phyloP scores from a whole-genome alignment of 768 basidiomycete genomes.

The Suillus weaverae region DNA sequence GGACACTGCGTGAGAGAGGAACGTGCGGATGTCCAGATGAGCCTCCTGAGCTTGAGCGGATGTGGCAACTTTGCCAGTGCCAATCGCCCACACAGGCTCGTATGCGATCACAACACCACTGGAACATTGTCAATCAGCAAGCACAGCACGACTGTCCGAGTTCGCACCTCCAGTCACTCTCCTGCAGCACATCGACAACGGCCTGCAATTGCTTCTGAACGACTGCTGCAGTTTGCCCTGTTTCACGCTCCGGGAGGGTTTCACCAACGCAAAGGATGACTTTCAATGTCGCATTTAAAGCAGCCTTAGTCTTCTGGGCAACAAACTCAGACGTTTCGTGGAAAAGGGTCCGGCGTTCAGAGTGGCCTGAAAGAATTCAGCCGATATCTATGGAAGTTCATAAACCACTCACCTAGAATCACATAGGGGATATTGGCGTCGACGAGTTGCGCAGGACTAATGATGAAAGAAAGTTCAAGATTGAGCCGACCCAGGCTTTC shows the following conservation, averaged over 20 bases:
- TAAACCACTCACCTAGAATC: slow-evolving; percentile 66
- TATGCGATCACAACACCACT: slow-evolving; percentile 95
- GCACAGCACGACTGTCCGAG: neutral
- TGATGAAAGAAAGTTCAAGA: slow-evolving; percentile 2
- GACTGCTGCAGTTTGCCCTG: slow-evolving; percentile 70
- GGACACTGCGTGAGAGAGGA: slow-evolving; percentile 66
- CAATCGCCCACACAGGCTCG: slow-evolving; percentile 98
- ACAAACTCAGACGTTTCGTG: slow-evolving; percentile 82
- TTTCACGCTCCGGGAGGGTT: slow-evolving; percentile 86
- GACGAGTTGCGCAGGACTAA: slow-evolving; percentile 77
- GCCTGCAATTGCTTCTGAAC: slow-evolving; percentile 82
- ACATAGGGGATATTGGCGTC: slow-evolving; percentile 90
- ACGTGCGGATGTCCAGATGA: slow-evolving; percentile 80
- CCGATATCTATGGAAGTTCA: slow-evolving; percentile 1
- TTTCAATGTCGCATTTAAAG: slow-evolving; percentile 69
- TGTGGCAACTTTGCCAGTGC: slow-evolving; percentile 95
- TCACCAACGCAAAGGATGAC: slow-evolving; percentile 98
- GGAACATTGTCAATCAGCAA: neutral
- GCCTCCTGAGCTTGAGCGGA: slow-evolving; percentile 91
- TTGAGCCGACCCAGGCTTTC: neutral
- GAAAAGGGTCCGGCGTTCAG: slow-evolving; percentile 93
- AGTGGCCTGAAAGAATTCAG: slow-evolving; percentile 64
- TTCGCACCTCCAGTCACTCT: slow-evolving; percentile 78
- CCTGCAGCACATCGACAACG: slow-evolving; percentile 60
- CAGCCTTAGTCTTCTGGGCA: slow-evolving; percentile 84